Conservation (phyloP, 805 yeast species). For the Candida hungchunana region DNA sequence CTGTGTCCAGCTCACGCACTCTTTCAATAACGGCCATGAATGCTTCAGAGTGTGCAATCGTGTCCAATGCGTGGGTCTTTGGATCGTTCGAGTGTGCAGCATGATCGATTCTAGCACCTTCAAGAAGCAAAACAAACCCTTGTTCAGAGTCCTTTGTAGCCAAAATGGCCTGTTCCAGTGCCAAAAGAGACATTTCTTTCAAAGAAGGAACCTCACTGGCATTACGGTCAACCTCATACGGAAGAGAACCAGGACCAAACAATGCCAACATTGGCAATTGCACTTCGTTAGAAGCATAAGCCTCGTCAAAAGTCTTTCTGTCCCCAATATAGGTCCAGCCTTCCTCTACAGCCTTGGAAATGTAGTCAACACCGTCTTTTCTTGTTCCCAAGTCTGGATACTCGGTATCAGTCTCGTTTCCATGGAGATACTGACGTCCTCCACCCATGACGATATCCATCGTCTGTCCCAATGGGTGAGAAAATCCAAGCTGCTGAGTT, state of each 20-base stretch:
- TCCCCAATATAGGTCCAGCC: slow-evolving; percentile 69
- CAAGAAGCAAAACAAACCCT: slow-evolving; percentile 82
- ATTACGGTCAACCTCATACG: slow-evolving; percentile 76
- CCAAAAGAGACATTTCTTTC: slow-evolving; percentile 70
- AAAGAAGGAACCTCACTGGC: slow-evolving; percentile 61
- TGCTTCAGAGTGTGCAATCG: slow-evolving; percentile 77
- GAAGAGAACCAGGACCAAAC: slow-evolving; percentile 68
- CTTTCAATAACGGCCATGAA: slow-evolving; percentile 69
- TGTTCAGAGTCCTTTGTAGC: slow-evolving; percentile 71
- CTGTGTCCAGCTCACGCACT: slow-evolving; percentile 63
- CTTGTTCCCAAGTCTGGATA: slow-evolving; percentile 51
- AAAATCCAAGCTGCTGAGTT: slow-evolving; percentile 70
- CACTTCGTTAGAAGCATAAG: slow-evolving; percentile 48
- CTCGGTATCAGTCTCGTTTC: slow-evolving; percentile 33
- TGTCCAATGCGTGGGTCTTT: slow-evolving; percentile 88
- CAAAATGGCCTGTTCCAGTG: slow-evolving; percentile 59
- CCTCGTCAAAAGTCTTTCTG: slow-evolving; percentile 50
- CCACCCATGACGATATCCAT: slow-evolving; percentile 89
- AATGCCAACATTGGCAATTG: slow-evolving; percentile 71
- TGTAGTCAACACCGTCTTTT: slow-evolving; percentile 61
- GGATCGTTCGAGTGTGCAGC: slow-evolving; percentile 94
- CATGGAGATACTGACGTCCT: slow-evolving; percentile 79
- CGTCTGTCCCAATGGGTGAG: slow-evolving; percentile 68
- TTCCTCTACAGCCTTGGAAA: slow-evolving; percentile 51
- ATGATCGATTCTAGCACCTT: slow-evolving; percentile 91